Evolutionary conservation across 2,329 filamentous ascomycete genomes (phyloP), one percentile per base, ranked within the genome.

Genomic region (Madurella mycetomatis): DNA sequence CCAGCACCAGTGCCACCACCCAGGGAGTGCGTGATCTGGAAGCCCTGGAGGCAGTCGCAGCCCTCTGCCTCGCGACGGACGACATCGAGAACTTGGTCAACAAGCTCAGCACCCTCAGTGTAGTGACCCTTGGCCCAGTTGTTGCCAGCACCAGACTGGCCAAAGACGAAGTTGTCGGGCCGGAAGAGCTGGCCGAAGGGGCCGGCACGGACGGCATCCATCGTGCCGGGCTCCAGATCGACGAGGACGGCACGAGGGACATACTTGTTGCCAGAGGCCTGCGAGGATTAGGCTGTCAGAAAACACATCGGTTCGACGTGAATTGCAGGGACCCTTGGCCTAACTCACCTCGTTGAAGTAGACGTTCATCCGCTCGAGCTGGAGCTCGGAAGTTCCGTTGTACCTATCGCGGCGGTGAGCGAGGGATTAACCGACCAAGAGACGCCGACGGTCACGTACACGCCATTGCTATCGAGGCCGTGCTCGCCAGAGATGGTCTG

Each of bases 51-150:
- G 85, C 90, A 96, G 84, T 99, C 94, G 73, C 94, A 97, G 75
- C 89, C 90, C 81, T 99, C 94, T 66, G 94, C 92, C 84, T 99
- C 94, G 70, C 94, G 92, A 73, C 94, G 94, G 72, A 99, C 92
- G 65, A 99, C 94, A 73, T 97, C 94, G 67, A 99, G 86, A 66
- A 99, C 94, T 72, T 96, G 84, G 82, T 99, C 94, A 66, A 99
- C 94, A 62, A 97, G 85, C 82, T 99, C 94, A 67, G 94, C 94
- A 85, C 94, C 94, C 82, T 99, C 94, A 64, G 94, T 99, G 85
- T 99, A 99, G 77, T 99, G 94, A 80, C 94, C 94, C 87, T 97
- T 99, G 77, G 94, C 94, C 94, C 94, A 99, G 87, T 97, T 97
- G 90, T 99, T 99, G 80, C 94, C 94, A 75, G 94, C 94, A 84